A percentile compares a stretch with the other conserved stretches of the same genome.
Conservation (phyloP, 306 rosid genomes). For the Gastrolobium bilobum region DNA sequence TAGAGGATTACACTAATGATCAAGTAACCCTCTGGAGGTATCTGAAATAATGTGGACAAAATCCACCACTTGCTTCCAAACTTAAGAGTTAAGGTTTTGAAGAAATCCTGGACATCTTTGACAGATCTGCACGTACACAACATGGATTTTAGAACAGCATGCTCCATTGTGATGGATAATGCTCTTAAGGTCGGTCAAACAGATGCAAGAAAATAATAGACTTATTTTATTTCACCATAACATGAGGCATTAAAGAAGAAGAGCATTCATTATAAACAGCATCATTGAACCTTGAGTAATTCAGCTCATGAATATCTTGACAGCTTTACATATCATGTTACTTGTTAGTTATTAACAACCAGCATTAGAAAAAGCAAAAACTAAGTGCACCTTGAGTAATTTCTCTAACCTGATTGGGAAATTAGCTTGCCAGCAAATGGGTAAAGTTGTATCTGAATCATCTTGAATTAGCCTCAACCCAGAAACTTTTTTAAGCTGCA, state of each 20-base stretch:
- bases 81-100: conserved; percentile 73
- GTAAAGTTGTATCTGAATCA: conserved; percentile 71
- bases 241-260: not conserved
- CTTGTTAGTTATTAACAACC: not conserved
- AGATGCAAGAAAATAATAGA: conserved; percentile 39
- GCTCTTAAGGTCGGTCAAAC: conserved; percentile 31
- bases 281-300: not conserved
- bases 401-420: conserved; percentile 62
- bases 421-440: conserved; percentile 79
- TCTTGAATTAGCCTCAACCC: conserved; percentile 60
- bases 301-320: conserved; percentile 23
- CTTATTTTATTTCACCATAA: not conserved
- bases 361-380: not conserved
- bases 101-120: conserved; percentile 68
- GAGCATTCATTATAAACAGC: not conserved
- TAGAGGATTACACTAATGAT: conserved; percentile 63
- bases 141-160: conserved; percentile 32
- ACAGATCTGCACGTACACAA: conserved; percentile 65
- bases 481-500: conserved; percentile 78
- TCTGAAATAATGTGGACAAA: conserved; percentile 64
- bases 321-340: not conserved
- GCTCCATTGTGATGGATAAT: conserved; percentile 20
- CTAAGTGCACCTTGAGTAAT: conserved; percentile 11
- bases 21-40: conserved; percentile 83
- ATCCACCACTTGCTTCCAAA: conserved; percentile 86